A percentile compares a stretch with the other conserved stretches of the same genome.
Evolutionary conservation across 257 asterid genomes (phyloP).

Genomic region (Ligustrum vulgare): DNA sequence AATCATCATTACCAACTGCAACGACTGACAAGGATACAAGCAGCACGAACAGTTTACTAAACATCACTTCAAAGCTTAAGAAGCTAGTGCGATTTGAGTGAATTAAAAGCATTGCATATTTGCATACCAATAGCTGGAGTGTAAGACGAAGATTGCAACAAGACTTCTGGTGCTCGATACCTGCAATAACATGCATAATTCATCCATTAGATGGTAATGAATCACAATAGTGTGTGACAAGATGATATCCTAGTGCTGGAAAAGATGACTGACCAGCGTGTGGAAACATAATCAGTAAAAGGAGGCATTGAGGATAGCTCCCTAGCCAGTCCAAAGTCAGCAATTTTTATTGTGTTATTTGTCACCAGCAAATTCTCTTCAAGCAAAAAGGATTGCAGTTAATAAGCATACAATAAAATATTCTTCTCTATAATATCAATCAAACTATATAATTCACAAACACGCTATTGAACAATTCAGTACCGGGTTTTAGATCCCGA

Average conservation of each 20-base stretch:
- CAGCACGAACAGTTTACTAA: slow-evolving; percentile 9
- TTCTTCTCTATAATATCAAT: background rate
- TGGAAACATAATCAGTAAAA: slow-evolving; percentile 95
- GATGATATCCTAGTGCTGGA: slow-evolving; percentile 3
- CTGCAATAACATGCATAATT: slow-evolving; percentile 34
- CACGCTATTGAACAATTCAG: slow-evolving; percentile 19
- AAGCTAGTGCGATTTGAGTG: background rate
- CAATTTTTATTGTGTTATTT: slow-evolving; percentile 69
- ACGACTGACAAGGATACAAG: slow-evolving; percentile 5
- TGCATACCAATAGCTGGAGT: slow-evolving; percentile 88
- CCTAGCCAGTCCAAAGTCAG: slow-evolving; percentile 98
- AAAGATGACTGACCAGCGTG: slow-evolving; percentile 83
- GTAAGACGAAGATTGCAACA: slow-evolving; percentile 72
- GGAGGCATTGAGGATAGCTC: slow-evolving; percentile 90
- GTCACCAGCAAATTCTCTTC: slow-evolving; percentile 92
- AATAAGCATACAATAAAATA: slow-evolving; percentile 22
- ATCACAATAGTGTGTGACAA: background rate
- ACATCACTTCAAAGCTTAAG: slow-evolving; percentile 5
- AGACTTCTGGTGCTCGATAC: slow-evolving; percentile 99
- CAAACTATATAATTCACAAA: slow-evolving; percentile 5
- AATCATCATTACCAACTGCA: background rate
- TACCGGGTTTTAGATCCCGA: slow-evolving; percentile 98
- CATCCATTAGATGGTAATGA: slow-evolving; percentile 22
- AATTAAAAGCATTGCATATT: slow-evolving; percentile 43
- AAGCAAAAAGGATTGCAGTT: slow-evolving; percentile 24